Evolutionary conservation across 1,284 basidiomycete genomes (phyloP).

Genomic region (Psilocybe mexicana): DNA sequence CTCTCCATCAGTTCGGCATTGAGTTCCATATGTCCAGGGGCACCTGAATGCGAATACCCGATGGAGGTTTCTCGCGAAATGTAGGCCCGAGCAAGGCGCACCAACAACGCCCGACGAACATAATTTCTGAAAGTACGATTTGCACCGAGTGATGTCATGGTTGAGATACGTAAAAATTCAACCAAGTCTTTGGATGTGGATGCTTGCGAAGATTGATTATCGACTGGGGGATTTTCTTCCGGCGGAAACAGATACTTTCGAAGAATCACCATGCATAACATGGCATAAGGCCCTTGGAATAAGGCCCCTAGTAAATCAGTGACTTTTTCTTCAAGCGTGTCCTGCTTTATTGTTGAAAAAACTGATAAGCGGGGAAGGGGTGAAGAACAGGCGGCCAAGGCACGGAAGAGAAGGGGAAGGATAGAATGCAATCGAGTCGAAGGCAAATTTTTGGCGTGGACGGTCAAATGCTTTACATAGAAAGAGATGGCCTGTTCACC

Average conservation of each 20-base stretch:
- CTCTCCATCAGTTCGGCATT: slow-evolving; percentile 64
- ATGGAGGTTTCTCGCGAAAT: slow-evolving; percentile 54
- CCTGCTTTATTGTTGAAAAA: slow-evolving; percentile 34
- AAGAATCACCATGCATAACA: slow-evolving; percentile 62
- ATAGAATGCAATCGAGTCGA: slow-evolving; percentile 53
- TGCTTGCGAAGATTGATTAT: neutral
- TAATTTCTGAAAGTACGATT: slow-evolving; percentile 64
- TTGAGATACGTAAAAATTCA: slow-evolving; percentile 20
- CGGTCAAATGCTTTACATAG: slow-evolving; percentile 63
- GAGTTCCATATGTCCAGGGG: slow-evolving; percentile 56
- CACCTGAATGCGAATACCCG: slow-evolving; percentile 58
- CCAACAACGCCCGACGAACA: slow-evolving; percentile 59
- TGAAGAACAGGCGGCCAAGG: slow-evolving; percentile 59
- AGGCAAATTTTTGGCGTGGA: slow-evolving; percentile 58
- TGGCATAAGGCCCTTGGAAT: slow-evolving; percentile 63
- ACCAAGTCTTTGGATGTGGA: neutral
- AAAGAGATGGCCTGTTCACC: slow-evolving; percentile 61
- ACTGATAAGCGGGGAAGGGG: slow-evolving; percentile 67
- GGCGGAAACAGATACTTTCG: slow-evolving; percentile 34
- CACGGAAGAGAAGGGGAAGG: slow-evolving; percentile 71
- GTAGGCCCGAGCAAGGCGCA: slow-evolving; percentile 63
- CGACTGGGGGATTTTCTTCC: neutral
- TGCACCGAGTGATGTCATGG: slow-evolving; percentile 62
- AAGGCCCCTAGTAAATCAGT: slow-evolving; percentile 55
- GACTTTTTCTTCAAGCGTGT: slow-evolving; percentile 55